Percentiles rank a stretch among this genome's conserved stretches.
phyloP scores from a whole-genome alignment of 257 asterid species.

The Salvia splendens region DNA sequence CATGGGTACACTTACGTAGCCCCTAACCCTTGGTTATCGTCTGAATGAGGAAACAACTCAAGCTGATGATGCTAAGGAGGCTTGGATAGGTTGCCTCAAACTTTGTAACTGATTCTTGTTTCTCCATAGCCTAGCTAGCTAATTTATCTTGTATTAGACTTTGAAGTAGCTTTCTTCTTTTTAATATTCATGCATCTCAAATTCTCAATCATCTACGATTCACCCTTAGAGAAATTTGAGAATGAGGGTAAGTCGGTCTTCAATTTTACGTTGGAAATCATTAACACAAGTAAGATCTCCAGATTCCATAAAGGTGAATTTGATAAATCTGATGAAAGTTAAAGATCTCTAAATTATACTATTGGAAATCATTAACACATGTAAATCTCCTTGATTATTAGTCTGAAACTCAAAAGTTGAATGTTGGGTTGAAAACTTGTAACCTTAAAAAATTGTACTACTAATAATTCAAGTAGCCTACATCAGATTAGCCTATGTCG shows the following conservation, averaged over 20 bases:
- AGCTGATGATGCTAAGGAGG: neutral
- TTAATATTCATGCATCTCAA: neutral
- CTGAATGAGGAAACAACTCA: conserved; percentile 30
- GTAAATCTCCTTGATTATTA: too few species aligned
- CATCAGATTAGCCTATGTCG: too few species aligned
- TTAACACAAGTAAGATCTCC: conserved; percentile 1
- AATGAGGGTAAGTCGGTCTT: neutral
- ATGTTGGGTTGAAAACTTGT: too few species aligned
- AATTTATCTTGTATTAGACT: neutral
- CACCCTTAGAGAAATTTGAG: too few species aligned
- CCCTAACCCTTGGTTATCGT: conserved; percentile 81
- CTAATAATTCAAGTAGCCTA: too few species aligned
- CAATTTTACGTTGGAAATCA: neutral
- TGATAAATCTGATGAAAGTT: too few species aligned
- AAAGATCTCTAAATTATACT: too few species aligned
- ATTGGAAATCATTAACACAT: too few species aligned
- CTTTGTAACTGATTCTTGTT: conserved; percentile 23
- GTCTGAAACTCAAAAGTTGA: too few species aligned
- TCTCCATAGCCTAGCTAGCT: neutral
- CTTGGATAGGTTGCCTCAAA: neutral
- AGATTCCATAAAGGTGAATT: neutral
- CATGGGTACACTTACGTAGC: conserved; percentile 86
- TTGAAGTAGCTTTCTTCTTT: neutral
- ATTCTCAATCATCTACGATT: neutral
- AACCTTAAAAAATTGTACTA: too few species aligned